These are phyloP conservation scores for Malus hybrid DNA, from an alignment of 331 rosid genomes.

Conservation along the genomic window DNA sequence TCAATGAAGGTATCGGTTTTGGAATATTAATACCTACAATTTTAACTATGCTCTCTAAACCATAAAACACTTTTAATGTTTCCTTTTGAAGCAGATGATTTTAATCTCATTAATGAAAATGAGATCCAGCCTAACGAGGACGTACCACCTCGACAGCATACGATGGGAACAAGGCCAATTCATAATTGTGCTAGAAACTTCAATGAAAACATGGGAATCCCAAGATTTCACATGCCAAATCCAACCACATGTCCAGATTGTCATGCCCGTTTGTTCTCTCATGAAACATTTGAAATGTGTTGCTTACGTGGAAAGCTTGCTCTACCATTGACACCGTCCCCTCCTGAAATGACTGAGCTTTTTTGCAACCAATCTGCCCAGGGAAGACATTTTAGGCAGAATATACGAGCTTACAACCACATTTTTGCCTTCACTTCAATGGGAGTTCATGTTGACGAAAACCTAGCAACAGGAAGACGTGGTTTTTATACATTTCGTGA, in stretches of 20 bases:
- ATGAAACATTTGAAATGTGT: neutral
- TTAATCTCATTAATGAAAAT: neutral
- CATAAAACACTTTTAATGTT: no score
- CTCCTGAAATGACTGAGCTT: neutral
- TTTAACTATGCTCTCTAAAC: no score
- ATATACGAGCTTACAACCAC: neutral
- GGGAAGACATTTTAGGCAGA: neutral
- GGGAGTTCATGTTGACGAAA: no score
- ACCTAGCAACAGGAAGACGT: no score
- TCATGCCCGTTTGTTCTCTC: neutral
- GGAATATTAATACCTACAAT: no score
- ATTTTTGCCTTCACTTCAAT: no score
- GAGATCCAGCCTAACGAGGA: neutral
- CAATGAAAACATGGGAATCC: neutral
- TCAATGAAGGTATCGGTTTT: no score
- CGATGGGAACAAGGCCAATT: neutral
- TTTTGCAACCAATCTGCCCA: neutral
- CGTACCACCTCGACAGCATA: no score
- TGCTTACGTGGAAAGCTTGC: neutral
- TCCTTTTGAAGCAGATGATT: neutral
- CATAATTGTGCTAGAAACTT: neutral
- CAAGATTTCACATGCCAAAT: neutral
- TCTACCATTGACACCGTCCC: neutral
- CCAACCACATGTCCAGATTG: neutral
- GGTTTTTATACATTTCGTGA: no score